A percentile compares a stretch with the other conserved stretches of the same genome.
These are phyloP conservation scores for Pseudonitzschia pungens DNA, from an alignment of 108 stramenopile genomes.

Conservation along the genomic window DNA sequence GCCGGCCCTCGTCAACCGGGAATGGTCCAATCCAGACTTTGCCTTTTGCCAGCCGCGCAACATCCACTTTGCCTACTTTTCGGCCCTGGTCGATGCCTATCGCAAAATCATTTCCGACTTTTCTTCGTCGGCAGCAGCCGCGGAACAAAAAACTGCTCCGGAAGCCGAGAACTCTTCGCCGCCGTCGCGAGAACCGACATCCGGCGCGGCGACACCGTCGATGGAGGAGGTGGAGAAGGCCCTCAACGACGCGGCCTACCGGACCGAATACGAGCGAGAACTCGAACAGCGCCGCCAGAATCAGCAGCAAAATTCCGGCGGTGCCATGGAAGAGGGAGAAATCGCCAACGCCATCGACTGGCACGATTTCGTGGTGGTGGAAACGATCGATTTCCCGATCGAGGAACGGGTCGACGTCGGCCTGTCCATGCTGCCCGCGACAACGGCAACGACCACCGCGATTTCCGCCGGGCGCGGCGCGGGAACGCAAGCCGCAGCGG, in stretches of 20 bases:
- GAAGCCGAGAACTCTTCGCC: too few relatives aligned
- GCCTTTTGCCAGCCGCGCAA: slow-evolving; percentile 94
- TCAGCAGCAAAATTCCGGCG: slow-evolving; percentile 20
- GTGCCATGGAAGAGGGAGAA: slow-evolving; percentile 48
- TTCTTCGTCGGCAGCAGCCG: not conserved
- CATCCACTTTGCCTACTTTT: slow-evolving; percentile 93
- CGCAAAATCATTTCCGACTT: slow-evolving; percentile 53
- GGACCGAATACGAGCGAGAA: slow-evolving; percentile 85
- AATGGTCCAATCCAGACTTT: slow-evolving; percentile 89
- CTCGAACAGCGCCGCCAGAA: slow-evolving; percentile 45
- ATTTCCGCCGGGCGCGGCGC: slow-evolving; percentile 3
- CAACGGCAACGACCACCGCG: slow-evolving; percentile 2
- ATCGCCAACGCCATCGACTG: slow-evolving; percentile 82
- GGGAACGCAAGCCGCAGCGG: not conserved
- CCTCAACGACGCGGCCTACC: slow-evolving; percentile 66
- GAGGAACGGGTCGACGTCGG: slow-evolving; percentile 80
- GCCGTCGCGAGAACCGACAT: slow-evolving; percentile 2
- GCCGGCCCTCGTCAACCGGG: slow-evolving; percentile 67
- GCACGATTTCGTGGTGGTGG: slow-evolving; percentile 98
- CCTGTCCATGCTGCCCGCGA: slow-evolving; percentile 45
- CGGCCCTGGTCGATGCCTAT: slow-evolving; percentile 94
- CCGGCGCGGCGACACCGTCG: not conserved
- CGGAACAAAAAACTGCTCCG: not conserved
- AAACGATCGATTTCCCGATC: slow-evolving; percentile 92
- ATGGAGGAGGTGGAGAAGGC: slow-evolving; percentile 29